phyloP scores from a whole-genome alignment of 225 moss, liverwort and hornwort species.

The Climacium dendroides region DNA sequence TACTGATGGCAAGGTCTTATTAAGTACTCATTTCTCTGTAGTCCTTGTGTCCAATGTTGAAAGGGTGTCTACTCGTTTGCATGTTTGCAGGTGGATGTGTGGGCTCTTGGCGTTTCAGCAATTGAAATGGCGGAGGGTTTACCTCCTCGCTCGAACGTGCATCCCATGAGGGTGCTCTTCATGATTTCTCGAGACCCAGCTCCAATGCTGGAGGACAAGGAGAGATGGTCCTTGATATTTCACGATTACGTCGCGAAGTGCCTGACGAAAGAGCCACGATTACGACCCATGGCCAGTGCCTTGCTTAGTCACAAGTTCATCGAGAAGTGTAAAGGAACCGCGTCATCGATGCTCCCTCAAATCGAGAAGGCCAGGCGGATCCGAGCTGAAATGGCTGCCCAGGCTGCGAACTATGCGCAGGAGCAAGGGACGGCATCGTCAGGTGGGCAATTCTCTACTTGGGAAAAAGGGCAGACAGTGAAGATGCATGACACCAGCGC shows the following conservation, averaged over 20 bases:
- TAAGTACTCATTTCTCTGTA: background rate
- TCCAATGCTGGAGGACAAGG: slow-evolving; percentile 98
- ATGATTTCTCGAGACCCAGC: slow-evolving; percentile 99
- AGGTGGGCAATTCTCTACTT: slow-evolving; percentile 77
- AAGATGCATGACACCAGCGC: slow-evolving; percentile 90
- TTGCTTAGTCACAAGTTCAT: slow-evolving; percentile 92
- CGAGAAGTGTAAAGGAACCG: slow-evolving; percentile 89
- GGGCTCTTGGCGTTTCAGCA: slow-evolving; percentile 97
- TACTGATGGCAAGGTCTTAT: background rate
- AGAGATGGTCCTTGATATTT: slow-evolving; percentile 89
- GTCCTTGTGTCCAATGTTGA: background rate
- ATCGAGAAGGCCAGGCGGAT: slow-evolving; percentile 76
- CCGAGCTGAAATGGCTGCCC: slow-evolving; percentile 75
- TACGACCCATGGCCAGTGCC: slow-evolving; percentile 80
- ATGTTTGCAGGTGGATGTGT: slow-evolving; percentile 83
- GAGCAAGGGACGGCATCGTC: slow-evolving; percentile 83
- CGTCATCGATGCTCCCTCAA: slow-evolving; percentile 88
- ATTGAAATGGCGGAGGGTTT: slow-evolving; percentile 99
- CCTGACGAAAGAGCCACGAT: slow-evolving; percentile 85
- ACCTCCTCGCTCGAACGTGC: slow-evolving; percentile 94
- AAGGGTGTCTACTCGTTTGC: background rate
- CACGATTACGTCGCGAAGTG: slow-evolving; percentile 98
- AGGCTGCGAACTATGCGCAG: slow-evolving; percentile 56
- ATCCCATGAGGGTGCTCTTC: slow-evolving; percentile 98
- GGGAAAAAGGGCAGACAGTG: slow-evolving; percentile 97